Evolutionary conservation across 1,284 basidiomycete species (phyloP), one percentile per base, ranked within the genome.

Genomic region (Sutorius eximius): DNA sequence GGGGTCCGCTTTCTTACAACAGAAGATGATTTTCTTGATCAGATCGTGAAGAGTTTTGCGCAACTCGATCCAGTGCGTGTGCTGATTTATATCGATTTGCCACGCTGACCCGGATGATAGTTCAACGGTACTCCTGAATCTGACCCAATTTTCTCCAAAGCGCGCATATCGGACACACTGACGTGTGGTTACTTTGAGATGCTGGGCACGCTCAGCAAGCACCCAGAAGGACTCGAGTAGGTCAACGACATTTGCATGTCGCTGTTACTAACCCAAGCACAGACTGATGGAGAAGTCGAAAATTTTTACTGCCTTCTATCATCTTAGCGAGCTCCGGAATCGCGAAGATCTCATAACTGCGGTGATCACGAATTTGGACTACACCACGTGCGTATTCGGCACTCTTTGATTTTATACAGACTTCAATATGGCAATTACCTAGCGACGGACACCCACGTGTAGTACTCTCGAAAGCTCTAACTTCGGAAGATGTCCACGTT

Each of bases 111-210:
- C n/a, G 33, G 40, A 45, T 7, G 8, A 33, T 53, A 90, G 87
- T 86, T 85, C 64, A 88, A 87, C 59, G 81, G 82, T 7, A 75
- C 78, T 12, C 82, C 84, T 0, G 82, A 82, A 53, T 80, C 83
- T 5, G 90, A 95, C 63, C 86, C 91, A 0, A 81, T 98, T 49
- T 93, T 99, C 63, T 94, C 95, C 4, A 89, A 89, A 66, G 82
- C 85, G 61, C 81, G 93, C 12, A 82, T 98, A 55, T 80, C 89
- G 45, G 86, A 89, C 36, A 96, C 94, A 0, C 73, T 99, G 57
- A 91, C 93, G 0, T 89, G 84, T 62, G 96, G 95, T 0, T 99
- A 99, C 71, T 87, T 99, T 59, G 95, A 98, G 67, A 95, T 99
- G 88, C 80, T 99, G 2, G 95, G 95, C 3, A 87, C 86, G 1